Conservation (phyloP, 768 basidiomycete species). For the Suillus subalutaceus region DNA sequence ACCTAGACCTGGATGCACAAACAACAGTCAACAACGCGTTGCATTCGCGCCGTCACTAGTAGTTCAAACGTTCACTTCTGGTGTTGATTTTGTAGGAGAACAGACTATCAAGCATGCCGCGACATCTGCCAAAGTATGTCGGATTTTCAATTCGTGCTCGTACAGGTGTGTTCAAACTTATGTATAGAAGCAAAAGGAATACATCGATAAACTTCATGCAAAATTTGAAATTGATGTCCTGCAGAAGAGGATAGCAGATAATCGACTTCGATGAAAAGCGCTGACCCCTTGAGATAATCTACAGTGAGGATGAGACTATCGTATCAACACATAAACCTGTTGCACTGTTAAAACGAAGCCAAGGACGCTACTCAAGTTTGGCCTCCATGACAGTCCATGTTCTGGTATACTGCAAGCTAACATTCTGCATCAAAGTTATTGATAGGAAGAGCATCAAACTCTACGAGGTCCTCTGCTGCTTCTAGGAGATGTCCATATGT, state of each 20-base stretch:
- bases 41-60: too few species aligned
- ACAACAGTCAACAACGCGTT: too few species aligned
- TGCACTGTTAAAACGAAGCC: constrained; percentile 80
- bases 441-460: constrained; percentile 67
- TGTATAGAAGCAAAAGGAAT: constrained; percentile 52
- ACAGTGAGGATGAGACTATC: constrained; percentile 47
- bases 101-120: constrained; percentile 25
- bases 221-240: constrained; percentile 48
- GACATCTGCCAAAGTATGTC: constrained; percentile 31
- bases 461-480: constrained; percentile 1
- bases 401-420: background rate
- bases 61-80: too few species aligned
- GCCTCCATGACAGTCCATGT: too few species aligned
- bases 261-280: background rate
- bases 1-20: too few species aligned
- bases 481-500: constrained; percentile 17
- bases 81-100: background rate
- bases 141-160: background rate
- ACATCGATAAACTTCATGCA: constrained; percentile 47
- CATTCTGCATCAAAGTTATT: constrained; percentile 53
- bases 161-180: background rate
- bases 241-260: constrained; percentile 40
- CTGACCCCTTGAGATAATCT: constrained; percentile 4
- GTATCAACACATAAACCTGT: constrained; percentile 70
- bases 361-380: constrained; percentile 80